These are phyloP conservation scores for Scheffersomyces lignicola DNA, from an alignment of 1,139 yeast species.

Conservation along the genomic window DNA sequence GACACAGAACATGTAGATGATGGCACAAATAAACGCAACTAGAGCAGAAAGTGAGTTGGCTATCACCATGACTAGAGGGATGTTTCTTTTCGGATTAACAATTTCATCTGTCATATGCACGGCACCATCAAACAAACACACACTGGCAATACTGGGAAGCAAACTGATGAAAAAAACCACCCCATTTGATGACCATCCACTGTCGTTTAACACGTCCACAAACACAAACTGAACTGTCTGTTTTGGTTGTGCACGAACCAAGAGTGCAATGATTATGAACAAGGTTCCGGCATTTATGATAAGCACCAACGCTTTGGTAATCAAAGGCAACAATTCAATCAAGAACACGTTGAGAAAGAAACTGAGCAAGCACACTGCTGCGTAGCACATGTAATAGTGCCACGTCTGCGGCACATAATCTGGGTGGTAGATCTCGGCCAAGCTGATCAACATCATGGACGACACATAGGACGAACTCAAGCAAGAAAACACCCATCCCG, in stretches of 20 bases:
- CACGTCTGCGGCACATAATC: constrained; percentile 21
- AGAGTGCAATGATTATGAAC: constrained; percentile 23
- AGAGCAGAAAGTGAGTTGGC: constrained; percentile 23
- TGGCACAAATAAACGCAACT: constrained; percentile 22
- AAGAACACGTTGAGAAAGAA: constrained; percentile 21
- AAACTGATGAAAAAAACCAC: constrained; percentile 29
- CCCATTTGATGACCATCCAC: constrained; percentile 30
- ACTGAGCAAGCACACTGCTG: constrained; percentile 17
- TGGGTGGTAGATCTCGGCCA: constrained; percentile 34
- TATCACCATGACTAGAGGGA: constrained; percentile 29
- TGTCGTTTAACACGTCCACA: constrained; percentile 22
- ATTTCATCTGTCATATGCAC: constrained; percentile 34
- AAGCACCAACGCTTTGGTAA: constrained; percentile 19
- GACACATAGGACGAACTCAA: constrained; percentile 33
- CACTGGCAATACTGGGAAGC: constrained; percentile 27
- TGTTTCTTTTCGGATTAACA: constrained; percentile 24
- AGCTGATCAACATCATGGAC: constrained; percentile 42
- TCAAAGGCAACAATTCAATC: constrained; percentile 18
- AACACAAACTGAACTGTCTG: constrained; percentile 24
- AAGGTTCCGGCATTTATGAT: constrained; percentile 26
- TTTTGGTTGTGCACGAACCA: constrained; percentile 24
- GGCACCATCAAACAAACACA: constrained; percentile 28
- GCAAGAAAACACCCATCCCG: constrained; percentile 50
- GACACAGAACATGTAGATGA: constrained; percentile 29
- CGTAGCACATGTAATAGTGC: constrained; percentile 24